These are phyloP conservation scores for Suhomyces faveliae DNA, from an alignment of 805 yeast genomes.

Conservation along the genomic window DNA sequence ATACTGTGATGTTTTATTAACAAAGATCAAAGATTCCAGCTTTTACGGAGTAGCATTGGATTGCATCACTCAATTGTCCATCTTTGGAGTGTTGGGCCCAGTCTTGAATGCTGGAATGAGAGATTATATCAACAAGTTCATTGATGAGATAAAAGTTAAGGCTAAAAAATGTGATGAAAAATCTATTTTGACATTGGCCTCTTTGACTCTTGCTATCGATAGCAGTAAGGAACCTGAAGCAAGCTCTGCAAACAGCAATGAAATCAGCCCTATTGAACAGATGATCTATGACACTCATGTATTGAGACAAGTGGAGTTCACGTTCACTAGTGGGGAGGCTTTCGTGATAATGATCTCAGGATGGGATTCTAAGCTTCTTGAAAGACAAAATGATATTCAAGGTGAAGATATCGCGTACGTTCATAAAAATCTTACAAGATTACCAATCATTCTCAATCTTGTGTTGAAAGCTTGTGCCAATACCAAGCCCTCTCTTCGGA, in stretches of 20 bases:
- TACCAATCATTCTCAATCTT: slow-evolving; percentile 40
- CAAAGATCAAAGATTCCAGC: slow-evolving; percentile 18
- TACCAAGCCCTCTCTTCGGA: slow-evolving; percentile 73
- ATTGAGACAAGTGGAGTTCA: slow-evolving; percentile 71
- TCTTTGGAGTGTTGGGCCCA: slow-evolving; percentile 49
- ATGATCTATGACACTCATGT: slow-evolving; percentile 55
- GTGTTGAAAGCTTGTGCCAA: slow-evolving; percentile 54
- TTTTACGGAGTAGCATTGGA: slow-evolving; percentile 32
- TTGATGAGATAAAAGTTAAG: slow-evolving; percentile 29
- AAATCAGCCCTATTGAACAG: slow-evolving; percentile 32
- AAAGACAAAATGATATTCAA: slow-evolving; percentile 54
- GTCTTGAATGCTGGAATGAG: slow-evolving; percentile 8
- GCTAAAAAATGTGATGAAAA: slow-evolving; percentile 59
- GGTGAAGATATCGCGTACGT: slow-evolving; percentile 23
- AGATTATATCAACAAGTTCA: slow-evolving; percentile 18
- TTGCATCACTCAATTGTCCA: slow-evolving; percentile 41
- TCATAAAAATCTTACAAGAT: slow-evolving; percentile 18
- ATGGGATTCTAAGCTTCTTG: slow-evolving; percentile 62
- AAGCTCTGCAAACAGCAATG: background rate
- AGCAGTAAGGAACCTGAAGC: slow-evolving; percentile 1
- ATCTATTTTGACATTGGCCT: slow-evolving; percentile 56
- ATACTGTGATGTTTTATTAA: slow-evolving; percentile 5
- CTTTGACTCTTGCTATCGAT: slow-evolving; percentile 44
- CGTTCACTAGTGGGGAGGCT: slow-evolving; percentile 84
- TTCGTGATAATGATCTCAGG: slow-evolving; percentile 69